Base-by-base conservation (phyloP, 768 basidiomycete species). In the Phylloporus sp. region DNA sequence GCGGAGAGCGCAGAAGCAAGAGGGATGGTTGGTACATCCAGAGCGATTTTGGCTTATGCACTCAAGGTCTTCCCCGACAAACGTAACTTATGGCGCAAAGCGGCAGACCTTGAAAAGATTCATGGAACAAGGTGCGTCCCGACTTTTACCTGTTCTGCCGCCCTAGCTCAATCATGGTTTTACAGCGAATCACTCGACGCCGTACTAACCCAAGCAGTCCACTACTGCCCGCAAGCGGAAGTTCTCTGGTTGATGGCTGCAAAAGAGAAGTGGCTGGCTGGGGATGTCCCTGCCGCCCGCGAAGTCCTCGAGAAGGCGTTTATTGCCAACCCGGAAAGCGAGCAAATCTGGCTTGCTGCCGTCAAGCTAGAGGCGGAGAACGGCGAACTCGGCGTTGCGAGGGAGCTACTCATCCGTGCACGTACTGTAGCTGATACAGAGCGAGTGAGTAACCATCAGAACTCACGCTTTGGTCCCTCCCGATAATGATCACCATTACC, bases 201-300 rank as follows among this genome's bases (percentile, higher is more conserved):
- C 1, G 81, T 97, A 4, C 80, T 97, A 38, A 76, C 75, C 40
- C 81, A 86, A 28, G 94, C 95, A 0, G 92, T 95, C 23, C 78
- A 87, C 49, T 85, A 93, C 64, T 95, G 93, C 60, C 97, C 95
- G 0, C 91, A 94, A 59, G 95, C 94, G 2, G 95, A 98, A 68
- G 89, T 93, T 0, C 75, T 99, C 6, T 98, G 97, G 97, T 79
- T 98, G 28, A 98, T 98, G 94, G 81, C 86, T 45, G 97, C 95
- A 4, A 99, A 99, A 71, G 95, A 98, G 73, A 91, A 92, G 67
- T 99, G 95, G 95, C 65, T 92, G 15, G 74, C 78, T 11, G 91
- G 90, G 7, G 91, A 98, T 62, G 91, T 98, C 13, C 82, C 86
- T 2, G 88, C 85, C n/a, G 92, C 97, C 2, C 87, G 94, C 31